Base-by-base conservation (phyloP, 2,329 filamentous ascomycete genomes). In the Fusarium scirpi region DNA sequence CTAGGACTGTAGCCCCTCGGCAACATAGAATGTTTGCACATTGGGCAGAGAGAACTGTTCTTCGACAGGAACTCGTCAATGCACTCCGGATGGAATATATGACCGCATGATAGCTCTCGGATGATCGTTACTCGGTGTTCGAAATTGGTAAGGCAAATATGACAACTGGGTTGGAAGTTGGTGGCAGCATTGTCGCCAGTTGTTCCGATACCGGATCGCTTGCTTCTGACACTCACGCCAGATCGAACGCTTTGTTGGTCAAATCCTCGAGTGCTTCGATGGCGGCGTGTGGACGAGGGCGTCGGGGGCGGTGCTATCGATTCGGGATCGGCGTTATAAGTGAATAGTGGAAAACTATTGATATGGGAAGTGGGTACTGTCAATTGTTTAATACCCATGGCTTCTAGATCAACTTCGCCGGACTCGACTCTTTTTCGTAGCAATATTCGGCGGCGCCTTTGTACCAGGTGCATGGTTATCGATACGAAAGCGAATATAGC, bases 21-120 rank as follows among this genome's bases (percentile, higher is more conserved):
- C 2, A 98, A 82, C 75, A 94, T 93, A 52, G 88, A 92, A 65
- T 91, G 88, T 79, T 97, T 98, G 84, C 96, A 99, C 73, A 97
- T 84, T 1, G 96, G 95, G 76, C 96, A 99, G 3, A 98, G 85
- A 20, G 93, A 97, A 77, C 92, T 97, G 76, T 91, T 91, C 58
- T 90, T 86, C 45, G 87, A 85, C 15, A 98, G 84, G 74, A 96
- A 97, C 24, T 90, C 87, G 76, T 98, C 94, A 69, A 98, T 94
- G 76, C 96, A 99, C 70, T 92, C 91, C 0, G 93, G 91, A 72
- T 99, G 95, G 80, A 94, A 99, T 60, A 98, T 95, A 78, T 99
- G 96, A 1, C 92, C 90, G 74, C 96, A 99, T 0, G 93, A 90
- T 5, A 98, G 84, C 80, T 98, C 92, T 58, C 94, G 91, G 58